Evolutionary conservation across 768 basidiomycete species (phyloP).

Genomic region (Boletus reticulatus): DNA sequence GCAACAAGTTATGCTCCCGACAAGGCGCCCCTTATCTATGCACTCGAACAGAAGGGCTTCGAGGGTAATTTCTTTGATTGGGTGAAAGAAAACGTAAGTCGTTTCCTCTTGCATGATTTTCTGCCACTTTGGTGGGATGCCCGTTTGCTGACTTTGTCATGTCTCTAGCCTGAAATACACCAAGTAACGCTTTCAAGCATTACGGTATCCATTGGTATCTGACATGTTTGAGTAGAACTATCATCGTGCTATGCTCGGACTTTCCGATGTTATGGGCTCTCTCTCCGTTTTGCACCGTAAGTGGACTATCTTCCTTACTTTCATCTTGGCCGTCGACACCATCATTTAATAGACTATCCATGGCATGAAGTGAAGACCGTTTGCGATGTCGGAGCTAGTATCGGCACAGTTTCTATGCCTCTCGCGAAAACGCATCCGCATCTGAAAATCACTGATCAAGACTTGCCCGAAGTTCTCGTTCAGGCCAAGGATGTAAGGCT

Average conservation of each 20-base stretch:
- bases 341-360: constrained; percentile 19
- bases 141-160: neutral
- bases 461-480: constrained; percentile 27
- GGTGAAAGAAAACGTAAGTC: constrained; percentile 22
- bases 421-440: constrained; percentile 27
- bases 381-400: constrained; percentile 30
- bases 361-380: constrained; percentile 26
- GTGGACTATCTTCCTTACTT: neutral
- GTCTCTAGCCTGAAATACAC: constrained; percentile 9
- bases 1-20: constrained; percentile 22
- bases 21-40: constrained; percentile 21
- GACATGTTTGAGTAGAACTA: constrained; percentile 14
- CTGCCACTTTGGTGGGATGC: neutral
- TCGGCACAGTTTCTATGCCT: constrained; percentile 28
- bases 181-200: constrained; percentile 3
- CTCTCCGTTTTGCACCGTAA: constrained; percentile 23
- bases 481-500: constrained; percentile 20
- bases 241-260: constrained; percentile 24
- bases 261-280: constrained; percentile 22
- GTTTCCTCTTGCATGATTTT: neutral
- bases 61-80: constrained; percentile 22
- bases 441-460: constrained; percentile 27
- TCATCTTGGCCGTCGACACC: neutral
- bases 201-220: neutral
- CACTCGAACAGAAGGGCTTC: constrained; percentile 15